Percentiles rank a stretch among this genome's conserved stretches.
Conservation (phyloP, 1,284 basidiomycete species). For the Fomitiporia mediterranea region DNA sequence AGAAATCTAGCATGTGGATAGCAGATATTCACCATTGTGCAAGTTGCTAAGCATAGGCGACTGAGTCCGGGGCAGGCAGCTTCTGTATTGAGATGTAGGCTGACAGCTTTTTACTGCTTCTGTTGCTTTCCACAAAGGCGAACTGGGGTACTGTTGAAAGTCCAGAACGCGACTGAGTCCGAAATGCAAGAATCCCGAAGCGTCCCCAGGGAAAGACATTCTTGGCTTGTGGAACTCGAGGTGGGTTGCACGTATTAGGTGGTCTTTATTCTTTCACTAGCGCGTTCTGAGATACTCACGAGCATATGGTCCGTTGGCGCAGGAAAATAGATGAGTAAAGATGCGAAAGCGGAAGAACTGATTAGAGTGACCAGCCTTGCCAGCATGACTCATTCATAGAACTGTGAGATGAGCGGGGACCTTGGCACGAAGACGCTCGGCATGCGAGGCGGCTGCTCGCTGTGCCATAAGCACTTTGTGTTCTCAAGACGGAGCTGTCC, state of each 20-base stretch:
- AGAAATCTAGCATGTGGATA: not conserved
- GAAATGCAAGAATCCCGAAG: not conserved
- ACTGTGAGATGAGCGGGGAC: not conserved
- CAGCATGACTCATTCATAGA: conserved; percentile 2
- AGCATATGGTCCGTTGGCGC: not conserved
- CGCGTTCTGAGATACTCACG: not conserved
- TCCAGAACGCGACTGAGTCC: not conserved
- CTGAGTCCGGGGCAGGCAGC: not conserved
- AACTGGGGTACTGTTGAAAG: not conserved
- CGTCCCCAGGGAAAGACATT: not conserved
- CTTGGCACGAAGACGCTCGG: not conserved
- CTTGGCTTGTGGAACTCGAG: not conserved
- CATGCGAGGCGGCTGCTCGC: conserved; percentile 2
- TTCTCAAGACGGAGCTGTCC: not conserved
- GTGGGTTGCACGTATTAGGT: not conserved
- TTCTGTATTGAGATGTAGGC: not conserved
- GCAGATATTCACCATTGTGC: not conserved
- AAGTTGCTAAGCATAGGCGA: not conserved
- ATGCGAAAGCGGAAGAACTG: not conserved
- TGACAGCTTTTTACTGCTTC: not conserved
- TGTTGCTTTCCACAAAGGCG: not conserved
- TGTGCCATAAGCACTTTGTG: conserved; percentile 1
- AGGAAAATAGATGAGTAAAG: not conserved
- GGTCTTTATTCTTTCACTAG: conserved; percentile 1
- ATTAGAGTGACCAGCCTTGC: not conserved